These are phyloP conservation scores for Alternaria burnsii DNA, from an alignment of 2,329 filamentous ascomycete species.

Conservation along the genomic window DNA sequence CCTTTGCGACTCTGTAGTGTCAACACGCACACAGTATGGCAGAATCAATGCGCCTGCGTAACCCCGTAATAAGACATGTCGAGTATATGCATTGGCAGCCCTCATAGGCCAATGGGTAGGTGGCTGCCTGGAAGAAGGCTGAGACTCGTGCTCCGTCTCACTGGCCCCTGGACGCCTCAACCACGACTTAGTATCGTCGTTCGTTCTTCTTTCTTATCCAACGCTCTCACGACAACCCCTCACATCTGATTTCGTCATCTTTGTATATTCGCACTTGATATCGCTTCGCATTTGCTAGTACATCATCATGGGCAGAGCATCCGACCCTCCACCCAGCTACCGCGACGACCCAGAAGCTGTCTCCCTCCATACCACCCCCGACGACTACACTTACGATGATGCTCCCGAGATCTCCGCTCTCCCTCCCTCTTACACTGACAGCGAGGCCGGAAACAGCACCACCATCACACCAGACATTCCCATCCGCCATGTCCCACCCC, in stretches of 20 bases:
- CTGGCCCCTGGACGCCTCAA: slow-evolving; percentile 23
- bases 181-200: slow-evolving; percentile 15
- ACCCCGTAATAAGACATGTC: neutral
- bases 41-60: neutral
- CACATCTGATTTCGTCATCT: neutral
- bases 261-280: neutral
- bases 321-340: slow-evolving; percentile 32
- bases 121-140: slow-evolving; percentile 35
- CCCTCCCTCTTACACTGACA: slow-evolving; percentile 50
- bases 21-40: neutral
- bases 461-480: slow-evolving; percentile 19
- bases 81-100: slow-evolving; percentile 6
- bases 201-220: neutral
- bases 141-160: slow-evolving; percentile 35
- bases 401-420: slow-evolving; percentile 42
- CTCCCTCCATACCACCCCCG: slow-evolving; percentile 51
- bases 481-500: slow-evolving; percentile 40
- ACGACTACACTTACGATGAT: slow-evolving; percentile 50
- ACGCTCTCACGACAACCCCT: neutral
- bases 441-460: slow-evolving; percentile 30
- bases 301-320: slow-evolving; percentile 43
- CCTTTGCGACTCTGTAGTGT: neutral
- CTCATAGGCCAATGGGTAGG: slow-evolving; percentile 22
- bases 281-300: neutral
- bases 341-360: slow-evolving; percentile 51